Evolutionary conservation across 1,284 basidiomycete genomes (phyloP).

Genomic region (Bjerkandera adusta): DNA sequence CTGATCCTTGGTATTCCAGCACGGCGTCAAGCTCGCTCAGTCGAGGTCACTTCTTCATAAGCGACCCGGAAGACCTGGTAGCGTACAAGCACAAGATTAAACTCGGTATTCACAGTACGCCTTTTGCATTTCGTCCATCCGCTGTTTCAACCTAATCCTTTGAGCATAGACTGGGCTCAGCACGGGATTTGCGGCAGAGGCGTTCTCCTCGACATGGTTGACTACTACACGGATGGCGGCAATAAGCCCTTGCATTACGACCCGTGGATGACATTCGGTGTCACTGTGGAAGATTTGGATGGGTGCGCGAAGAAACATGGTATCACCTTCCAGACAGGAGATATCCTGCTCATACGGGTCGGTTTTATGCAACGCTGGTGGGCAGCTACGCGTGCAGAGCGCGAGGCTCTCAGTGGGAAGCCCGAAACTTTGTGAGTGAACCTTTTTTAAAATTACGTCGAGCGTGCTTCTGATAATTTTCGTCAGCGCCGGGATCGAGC

Average conservation of each 20-base stretch:
- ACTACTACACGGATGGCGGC: slow-evolving; percentile 45
- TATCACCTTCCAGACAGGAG: slow-evolving; percentile 54
- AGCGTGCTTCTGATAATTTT: too few species aligned
- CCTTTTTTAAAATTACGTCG: too few species aligned
- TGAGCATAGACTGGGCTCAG: slow-evolving; percentile 60
- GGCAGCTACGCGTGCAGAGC: slow-evolving; percentile 41
- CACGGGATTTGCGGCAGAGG: slow-evolving; percentile 75
- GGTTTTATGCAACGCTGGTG: slow-evolving; percentile 67
- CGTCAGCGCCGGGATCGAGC: slow-evolving; percentile 63
- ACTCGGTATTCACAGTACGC: slow-evolving; percentile 65
- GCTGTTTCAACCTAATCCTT: background rate
- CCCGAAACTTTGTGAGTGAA: slow-evolving; percentile 51
- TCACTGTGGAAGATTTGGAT: slow-evolving; percentile 56
- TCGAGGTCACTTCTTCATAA: slow-evolving; percentile 43
- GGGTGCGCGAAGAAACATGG: slow-evolving; percentile 58
- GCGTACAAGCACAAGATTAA: slow-evolving; percentile 48
- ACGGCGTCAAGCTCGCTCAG: slow-evolving; percentile 44
- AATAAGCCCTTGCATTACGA: slow-evolving; percentile 51
- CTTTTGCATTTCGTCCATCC: background rate
- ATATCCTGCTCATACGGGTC: slow-evolving; percentile 60
- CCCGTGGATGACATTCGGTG: slow-evolving; percentile 58
- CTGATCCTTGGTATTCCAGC: slow-evolving; percentile 29
- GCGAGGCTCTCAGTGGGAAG: slow-evolving; percentile 40
- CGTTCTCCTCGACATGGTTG: slow-evolving; percentile 64
- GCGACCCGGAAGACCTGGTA: slow-evolving; percentile 39